These are phyloP conservation scores for Inonotus hispidus DNA, from an alignment of 1,284 basidiomycete genomes.

Conservation along the genomic window DNA sequence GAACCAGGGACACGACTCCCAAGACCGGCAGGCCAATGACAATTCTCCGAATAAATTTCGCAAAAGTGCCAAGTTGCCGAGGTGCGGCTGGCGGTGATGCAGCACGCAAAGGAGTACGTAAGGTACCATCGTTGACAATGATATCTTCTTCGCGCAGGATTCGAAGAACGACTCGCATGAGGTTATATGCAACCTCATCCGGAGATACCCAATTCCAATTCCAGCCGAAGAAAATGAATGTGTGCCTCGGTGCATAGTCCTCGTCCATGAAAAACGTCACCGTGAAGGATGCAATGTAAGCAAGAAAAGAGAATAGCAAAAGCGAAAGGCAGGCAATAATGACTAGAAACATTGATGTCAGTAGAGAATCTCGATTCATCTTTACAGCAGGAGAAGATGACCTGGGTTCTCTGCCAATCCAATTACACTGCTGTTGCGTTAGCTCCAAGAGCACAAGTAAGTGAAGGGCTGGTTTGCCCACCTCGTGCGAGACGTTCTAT, in stretches of 20 bases:
- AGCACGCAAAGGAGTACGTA: slow-evolving; percentile 21
- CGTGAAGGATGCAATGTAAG: slow-evolving; percentile 65
- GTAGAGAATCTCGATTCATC: neutral
- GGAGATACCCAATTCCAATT: slow-evolving; percentile 50
- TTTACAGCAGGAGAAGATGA: slow-evolving; percentile 27
- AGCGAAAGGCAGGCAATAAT: slow-evolving; percentile 60
- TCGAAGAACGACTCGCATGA: slow-evolving; percentile 58
- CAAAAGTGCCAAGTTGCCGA: slow-evolving; percentile 41
- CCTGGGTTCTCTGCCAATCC: slow-evolving; percentile 73
- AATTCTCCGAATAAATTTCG: slow-evolving; percentile 58
- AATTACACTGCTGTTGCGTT: slow-evolving; percentile 31
- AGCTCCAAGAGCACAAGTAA: neutral
- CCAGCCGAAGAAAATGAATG: slow-evolving; percentile 35
- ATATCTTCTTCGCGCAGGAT: slow-evolving; percentile 56
- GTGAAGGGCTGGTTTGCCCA: neutral
- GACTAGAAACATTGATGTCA: slow-evolving; percentile 35
- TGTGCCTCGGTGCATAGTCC: slow-evolving; percentile 35
- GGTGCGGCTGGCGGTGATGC: slow-evolving; percentile 21
- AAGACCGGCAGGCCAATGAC: slow-evolving; percentile 70
- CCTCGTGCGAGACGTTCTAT: slow-evolving; percentile 63
- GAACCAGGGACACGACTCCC: slow-evolving; percentile 69
- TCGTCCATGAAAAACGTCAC: slow-evolving; percentile 59
- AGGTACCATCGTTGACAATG: slow-evolving; percentile 36
- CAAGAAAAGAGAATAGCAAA: slow-evolving; percentile 59
- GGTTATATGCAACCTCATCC: slow-evolving; percentile 51